Percentiles rank a stretch among this genome's conserved stretches.
phyloP scores from a whole-genome alignment of 495 filamentous ascomycete species.

The Glutinoglossum americanum region DNA sequence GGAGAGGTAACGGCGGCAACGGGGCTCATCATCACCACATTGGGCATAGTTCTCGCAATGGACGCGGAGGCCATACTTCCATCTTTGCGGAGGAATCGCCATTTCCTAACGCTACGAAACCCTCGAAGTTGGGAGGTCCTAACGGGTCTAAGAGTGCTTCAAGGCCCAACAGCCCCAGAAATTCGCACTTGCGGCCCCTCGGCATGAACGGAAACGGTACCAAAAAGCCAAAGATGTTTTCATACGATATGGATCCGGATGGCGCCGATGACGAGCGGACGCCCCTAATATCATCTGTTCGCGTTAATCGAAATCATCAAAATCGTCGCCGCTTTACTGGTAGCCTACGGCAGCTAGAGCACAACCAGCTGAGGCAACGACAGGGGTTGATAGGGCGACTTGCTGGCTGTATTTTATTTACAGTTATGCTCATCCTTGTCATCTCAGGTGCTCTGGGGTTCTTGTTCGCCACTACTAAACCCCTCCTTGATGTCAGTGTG shows the following conservation, averaged over 20 bases:
- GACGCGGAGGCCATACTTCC: slow-evolving; percentile 41
- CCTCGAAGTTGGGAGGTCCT: slow-evolving; percentile 14
- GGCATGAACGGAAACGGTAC: slow-evolving; percentile 21
- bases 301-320: slow-evolving; percentile 38
- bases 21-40: slow-evolving; percentile 45
- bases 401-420: slow-evolving; percentile 57
- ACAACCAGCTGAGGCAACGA: slow-evolving; percentile 38
- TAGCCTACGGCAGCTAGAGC: slow-evolving; percentile 50
- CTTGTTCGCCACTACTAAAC: slow-evolving; percentile 76
- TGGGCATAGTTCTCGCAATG: slow-evolving; percentile 43
- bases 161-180: slow-evolving; percentile 23
- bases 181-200: slow-evolving; percentile 11
- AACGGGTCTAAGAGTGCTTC: slow-evolving; percentile 34
- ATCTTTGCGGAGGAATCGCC: slow-evolving; percentile 64
- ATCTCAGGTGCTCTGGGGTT: slow-evolving; percentile 67
- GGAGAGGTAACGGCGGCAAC: slow-evolving; percentile 40
- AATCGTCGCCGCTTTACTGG: slow-evolving; percentile 30
- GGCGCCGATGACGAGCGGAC: slow-evolving; percentile 74
- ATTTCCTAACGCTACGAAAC: slow-evolving; percentile 24
- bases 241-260: slow-evolving; percentile 46
- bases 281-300: slow-evolving; percentile 51
- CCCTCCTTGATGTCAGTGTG: slow-evolving; percentile 54
- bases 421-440: slow-evolving; percentile 51
- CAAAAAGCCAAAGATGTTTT: slow-evolving; percentile 33
- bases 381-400: slow-evolving; percentile 47